These are phyloP conservation scores for Neospermospora avenae DNA, from an alignment of 2,329 filamentous ascomycete genomes.

Conservation along the genomic window DNA sequence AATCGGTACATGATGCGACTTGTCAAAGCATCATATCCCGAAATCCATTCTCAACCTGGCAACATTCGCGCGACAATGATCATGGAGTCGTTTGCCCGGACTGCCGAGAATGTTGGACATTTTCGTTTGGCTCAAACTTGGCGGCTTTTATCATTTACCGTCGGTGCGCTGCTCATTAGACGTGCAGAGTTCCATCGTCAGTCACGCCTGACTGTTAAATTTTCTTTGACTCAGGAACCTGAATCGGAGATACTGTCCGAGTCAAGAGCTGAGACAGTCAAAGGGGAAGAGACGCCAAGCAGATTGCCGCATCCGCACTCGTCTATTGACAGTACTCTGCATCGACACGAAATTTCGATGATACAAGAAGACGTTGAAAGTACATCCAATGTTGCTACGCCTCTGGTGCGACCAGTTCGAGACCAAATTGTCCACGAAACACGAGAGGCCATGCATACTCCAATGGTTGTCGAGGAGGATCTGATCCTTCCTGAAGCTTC, in stretches of 20 bases:
- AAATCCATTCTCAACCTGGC: slow-evolving; percentile 10
- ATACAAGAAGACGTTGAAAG: slow-evolving; percentile 51
- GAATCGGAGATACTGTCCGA: slow-evolving; percentile 21
- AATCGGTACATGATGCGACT: slow-evolving; percentile 55
- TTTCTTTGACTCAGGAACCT: slow-evolving; percentile 31
- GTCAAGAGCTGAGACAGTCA: slow-evolving; percentile 9
- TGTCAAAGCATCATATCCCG: slow-evolving; percentile 14
- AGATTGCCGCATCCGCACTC: slow-evolving; percentile 14
- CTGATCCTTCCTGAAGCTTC: slow-evolving; percentile 30
- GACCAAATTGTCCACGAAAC: slow-evolving; percentile 26
- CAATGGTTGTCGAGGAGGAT: slow-evolving; percentile 34
- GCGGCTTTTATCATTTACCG: slow-evolving; percentile 57
- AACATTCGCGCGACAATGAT: slow-evolving; percentile 45
- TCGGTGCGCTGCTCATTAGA: slow-evolving; percentile 50
- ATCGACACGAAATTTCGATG: slow-evolving; percentile 21
- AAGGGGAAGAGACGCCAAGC: slow-evolving; percentile 29
- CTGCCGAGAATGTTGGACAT: slow-evolving; percentile 54
- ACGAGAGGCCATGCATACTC: slow-evolving; percentile 27
- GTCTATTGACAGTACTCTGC: slow-evolving; percentile 18
- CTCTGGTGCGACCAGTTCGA: slow-evolving; percentile 51
- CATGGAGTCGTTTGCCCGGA: slow-evolving; percentile 53
- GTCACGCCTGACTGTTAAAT: slow-evolving; percentile 37
- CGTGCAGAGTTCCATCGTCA: slow-evolving; percentile 58
- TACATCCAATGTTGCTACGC: slow-evolving; percentile 60
- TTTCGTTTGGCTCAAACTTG: slow-evolving; percentile 63